Evolutionary conservation across 2,329 filamentous ascomycete species (phyloP), one percentile per base, ranked within the genome.

Genomic region (Penicillium sp.): DNA sequence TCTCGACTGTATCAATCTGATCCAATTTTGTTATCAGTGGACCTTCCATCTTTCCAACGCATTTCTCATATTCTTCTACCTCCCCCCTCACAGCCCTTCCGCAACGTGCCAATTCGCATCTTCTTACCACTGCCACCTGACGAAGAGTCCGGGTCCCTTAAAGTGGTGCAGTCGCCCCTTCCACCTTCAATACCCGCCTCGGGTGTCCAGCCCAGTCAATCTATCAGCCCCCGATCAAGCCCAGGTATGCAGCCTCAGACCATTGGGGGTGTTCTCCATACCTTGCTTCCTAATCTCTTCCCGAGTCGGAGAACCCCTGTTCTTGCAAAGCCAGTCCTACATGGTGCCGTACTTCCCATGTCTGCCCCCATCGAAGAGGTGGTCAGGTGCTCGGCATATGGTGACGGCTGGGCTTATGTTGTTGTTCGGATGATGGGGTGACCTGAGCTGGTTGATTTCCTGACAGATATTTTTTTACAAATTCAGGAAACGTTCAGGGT

Each of bases 341-440:
- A 99, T 79, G 95, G 95, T 0, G 91, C 89, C 1, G 84, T 87
- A 0, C 85, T 97, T 60, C 94, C 95, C 0, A 90, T 98, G 80
- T 79, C 82, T 61, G 90, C 93, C 1, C 88, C 88, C 26, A 77
- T 99, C 19, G 90, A 92, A 71, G 94, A 97, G 51, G 75, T 99
- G 60, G 90, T 95, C 78, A 85, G 88, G 59, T 89, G 90, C 71
- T 90, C 91, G 4, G 87, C 92, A 1, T 98, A 97, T 80, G 88
- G 92, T 0, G 95, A 99, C 78, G 95, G 95, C 0, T 99, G 93
- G 89, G 76, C 97, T 28, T 92, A 92, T 75, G 78, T 97, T 45
- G 90, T 92, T 55, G 85, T 97, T 5, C 84, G 88, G 22, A 89
- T 96, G 80, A 82, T 92, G 72, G 80, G 13, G 7, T n/a, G n/a